Percentiles rank a stretch among this genome's conserved stretches.
Conservation (phyloP, 352 stramenopile species). For the Phytopythium cucurbitacearum region DNA sequence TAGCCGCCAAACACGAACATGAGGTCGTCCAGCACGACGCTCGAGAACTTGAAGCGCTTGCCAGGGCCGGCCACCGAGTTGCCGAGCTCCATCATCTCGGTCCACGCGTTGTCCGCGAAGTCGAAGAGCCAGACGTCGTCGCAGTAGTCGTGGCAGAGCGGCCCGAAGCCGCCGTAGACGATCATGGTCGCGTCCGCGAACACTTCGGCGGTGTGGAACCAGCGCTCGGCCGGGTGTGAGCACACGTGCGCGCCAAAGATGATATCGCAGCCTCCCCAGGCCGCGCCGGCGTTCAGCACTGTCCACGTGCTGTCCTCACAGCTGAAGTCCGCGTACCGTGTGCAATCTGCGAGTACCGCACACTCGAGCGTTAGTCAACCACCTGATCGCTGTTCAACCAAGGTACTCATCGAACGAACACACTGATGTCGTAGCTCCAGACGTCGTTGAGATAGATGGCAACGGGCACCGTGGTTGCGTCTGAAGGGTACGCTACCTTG, state of each 20-base stretch:
- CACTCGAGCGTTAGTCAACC: background rate
- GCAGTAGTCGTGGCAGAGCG: conserved; percentile 94
- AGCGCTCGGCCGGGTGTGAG: conserved; percentile 86
- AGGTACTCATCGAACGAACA: background rate
- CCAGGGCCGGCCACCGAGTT: conserved; percentile 56
- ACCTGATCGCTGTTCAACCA: background rate
- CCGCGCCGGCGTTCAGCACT: conserved; percentile 77
- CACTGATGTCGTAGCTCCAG: conserved; percentile 94
- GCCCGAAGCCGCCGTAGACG: conserved; percentile 92
- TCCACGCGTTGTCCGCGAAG: conserved; percentile 88
- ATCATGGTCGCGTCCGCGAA: conserved; percentile 90
- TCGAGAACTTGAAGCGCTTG: conserved; percentile 92
- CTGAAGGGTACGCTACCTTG: conserved; percentile 52
- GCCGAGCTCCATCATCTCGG: conserved; percentile 76
- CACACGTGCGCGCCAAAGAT: conserved; percentile 84
- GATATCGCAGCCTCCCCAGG: conserved; percentile 90
- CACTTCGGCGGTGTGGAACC: conserved; percentile 85
- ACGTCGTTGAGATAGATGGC: conserved; percentile 95
- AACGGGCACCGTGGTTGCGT: conserved; percentile 59
- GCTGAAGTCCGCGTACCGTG: conserved; percentile 80
- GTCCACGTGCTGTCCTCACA: conserved; percentile 84
- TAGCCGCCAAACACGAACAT: conserved; percentile 91
- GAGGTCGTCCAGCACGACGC: conserved; percentile 50
- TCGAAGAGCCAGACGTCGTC: conserved; percentile 96
- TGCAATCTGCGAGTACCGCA: conserved; percentile 44